These are phyloP conservation scores for Leishmania tarentolae DNA, from an alignment of 208 protist species.

Conservation along the genomic window DNA sequence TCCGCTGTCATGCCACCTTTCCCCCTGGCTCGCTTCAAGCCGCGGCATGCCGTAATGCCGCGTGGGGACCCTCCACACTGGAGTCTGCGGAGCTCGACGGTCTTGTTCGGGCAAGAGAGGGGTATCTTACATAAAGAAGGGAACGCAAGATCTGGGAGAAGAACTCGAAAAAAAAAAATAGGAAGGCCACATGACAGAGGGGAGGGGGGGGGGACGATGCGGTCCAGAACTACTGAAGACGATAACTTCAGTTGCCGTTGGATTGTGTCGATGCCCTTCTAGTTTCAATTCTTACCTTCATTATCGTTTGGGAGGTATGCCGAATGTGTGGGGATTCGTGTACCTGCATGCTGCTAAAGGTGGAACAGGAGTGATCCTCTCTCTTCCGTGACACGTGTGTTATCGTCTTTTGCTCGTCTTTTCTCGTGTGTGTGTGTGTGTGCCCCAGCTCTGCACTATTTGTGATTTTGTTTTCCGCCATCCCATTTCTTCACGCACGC, in stretches of 20 bases:
- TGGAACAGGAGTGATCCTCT: not conserved
- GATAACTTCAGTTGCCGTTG: not conserved
- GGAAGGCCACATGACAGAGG: not conserved
- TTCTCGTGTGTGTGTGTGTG: not conserved
- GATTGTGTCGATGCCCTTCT: not conserved
- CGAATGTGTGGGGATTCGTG: not conserved
- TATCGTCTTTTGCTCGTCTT: not conserved
- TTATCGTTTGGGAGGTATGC: not conserved
- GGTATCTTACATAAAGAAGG: not conserved
- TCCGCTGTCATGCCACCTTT: not conserved
- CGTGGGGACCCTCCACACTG: not conserved
- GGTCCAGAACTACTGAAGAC: not conserved
- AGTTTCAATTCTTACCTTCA: not conserved
- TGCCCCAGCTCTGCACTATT: too few species aligned
- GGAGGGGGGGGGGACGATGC: too few species aligned
- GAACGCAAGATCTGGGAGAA: not conserved
- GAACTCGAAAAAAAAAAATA: not conserved
- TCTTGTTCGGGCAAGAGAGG: not conserved
- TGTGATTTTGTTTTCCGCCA: not conserved
- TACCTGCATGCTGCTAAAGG: not conserved
- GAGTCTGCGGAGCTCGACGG: not conserved
- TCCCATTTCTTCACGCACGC: not conserved
- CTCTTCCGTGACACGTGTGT: constrained; percentile 11
- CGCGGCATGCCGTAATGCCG: not conserved
- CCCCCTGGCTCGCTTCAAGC: not conserved